Conservation (phyloP, 257 asterid species). For the Nyctanthes arbortristis region DNA sequence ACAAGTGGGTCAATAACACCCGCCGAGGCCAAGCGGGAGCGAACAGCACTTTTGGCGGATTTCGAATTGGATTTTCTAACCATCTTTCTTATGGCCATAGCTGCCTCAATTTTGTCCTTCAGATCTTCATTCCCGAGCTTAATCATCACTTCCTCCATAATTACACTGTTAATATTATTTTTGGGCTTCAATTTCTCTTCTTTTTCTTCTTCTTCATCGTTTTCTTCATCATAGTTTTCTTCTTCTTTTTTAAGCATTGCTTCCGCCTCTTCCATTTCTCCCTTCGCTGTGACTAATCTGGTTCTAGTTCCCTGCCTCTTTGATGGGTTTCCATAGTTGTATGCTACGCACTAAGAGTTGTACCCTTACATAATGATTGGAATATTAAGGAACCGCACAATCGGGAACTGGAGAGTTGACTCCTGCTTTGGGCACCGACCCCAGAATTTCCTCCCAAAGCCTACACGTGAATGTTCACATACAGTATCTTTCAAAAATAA, state of each 20-base stretch:
- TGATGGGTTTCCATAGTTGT: slow-evolving; percentile 13
- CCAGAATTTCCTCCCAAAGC: no score
- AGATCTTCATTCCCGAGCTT: slow-evolving; percentile 60
- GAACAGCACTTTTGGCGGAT: slow-evolving; percentile 60
- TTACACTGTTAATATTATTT: slow-evolving; percentile 26
- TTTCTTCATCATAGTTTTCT: slow-evolving; percentile 11
- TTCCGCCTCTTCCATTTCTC: slow-evolving; percentile 39
- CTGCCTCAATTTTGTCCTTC: slow-evolving; percentile 68
- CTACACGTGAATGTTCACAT: no score
- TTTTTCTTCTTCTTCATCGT: slow-evolving; percentile 20
- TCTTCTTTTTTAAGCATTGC: slow-evolving; percentile 38
- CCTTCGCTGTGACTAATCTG: not conserved
- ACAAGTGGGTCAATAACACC: slow-evolving; percentile 88
- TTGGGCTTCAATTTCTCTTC: not conserved
- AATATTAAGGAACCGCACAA: no score
- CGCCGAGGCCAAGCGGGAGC: slow-evolving; percentile 73
- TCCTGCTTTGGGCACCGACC: no score
- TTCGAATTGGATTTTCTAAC: slow-evolving; percentile 61
- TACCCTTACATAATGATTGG: not conserved
- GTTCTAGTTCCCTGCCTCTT: not conserved
- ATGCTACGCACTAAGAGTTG: slow-evolving; percentile 32
- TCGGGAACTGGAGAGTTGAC: no score
- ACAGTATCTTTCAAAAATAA: no score
- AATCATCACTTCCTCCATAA: slow-evolving; percentile 66
- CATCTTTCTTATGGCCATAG: slow-evolving; percentile 69